Base-by-base conservation (phyloP, 345 rosid genomes). In the Eucalyptus regnans region DNA sequence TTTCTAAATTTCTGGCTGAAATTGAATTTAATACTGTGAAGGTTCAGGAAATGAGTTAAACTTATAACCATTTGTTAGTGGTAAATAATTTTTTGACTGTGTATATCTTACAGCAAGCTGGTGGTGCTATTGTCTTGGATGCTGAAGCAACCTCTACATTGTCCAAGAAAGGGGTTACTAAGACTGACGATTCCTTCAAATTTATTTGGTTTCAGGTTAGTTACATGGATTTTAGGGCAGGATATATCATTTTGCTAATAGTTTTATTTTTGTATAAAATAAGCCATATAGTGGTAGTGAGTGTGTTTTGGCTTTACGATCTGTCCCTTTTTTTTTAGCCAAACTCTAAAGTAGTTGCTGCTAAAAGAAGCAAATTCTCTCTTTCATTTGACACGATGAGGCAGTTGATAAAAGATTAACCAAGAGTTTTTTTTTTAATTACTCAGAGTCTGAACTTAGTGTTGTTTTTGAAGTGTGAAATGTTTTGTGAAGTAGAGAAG, bases 141-240 rank as follows among this genome's bases (percentile, higher is more conserved):
- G 99, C 97, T 90, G 97, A 97, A 92, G 98, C 99, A 88, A 97
- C 99, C 41, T 94, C 98, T 88, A 90, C 95, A 76, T 90, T 97
- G 92, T 98, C 94, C 92, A 93, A 91, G 94, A 93, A 91, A 89
- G 99, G 96, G 76, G 93, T 97, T 64, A 86, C 91, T 88, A 91
- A 94, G 43, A 96, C 98, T 41, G 94, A 97, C 86, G 99, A 97
- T 91, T 95, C 97, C 93, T 94, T 83, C 89, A 97, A 97, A 91
- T 97, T 92, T 91, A 92, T 89, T 88, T 96, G 99, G 98, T 94
- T 94, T 90, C 91, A 94, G 95, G 97, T 95, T 64, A 76, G 84
- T 76, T 41, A 76, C 48, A 76, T 76, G 15, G 27, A 41, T 76
- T 76, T 76, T 10, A 41, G 48, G 83, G 48, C 14, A 22, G 83